phyloP scores from a whole-genome alignment of 2,329 filamentous ascomycete species.

The Epichloe amarillans region DNA sequence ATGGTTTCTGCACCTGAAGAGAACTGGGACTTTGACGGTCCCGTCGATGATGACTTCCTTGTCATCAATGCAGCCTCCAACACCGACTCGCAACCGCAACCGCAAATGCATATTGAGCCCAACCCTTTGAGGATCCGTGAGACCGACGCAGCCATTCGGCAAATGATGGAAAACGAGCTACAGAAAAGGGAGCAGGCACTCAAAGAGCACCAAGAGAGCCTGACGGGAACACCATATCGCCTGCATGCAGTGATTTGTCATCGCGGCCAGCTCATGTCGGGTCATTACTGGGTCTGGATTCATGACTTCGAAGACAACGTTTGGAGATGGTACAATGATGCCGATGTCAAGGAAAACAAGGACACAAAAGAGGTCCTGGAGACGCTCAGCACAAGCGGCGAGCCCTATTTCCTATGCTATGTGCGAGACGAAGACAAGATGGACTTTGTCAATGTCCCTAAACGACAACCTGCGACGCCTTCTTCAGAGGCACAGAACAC shows the following conservation, averaged over 20 bases:
- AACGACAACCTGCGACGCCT: constrained; percentile 17
- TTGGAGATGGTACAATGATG: constrained; percentile 94
- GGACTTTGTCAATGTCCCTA: constrained; percentile 34
- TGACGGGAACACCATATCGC: constrained; percentile 57
- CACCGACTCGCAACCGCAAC: background rate
- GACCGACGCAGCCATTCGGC: constrained; percentile 20
- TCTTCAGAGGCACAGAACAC: constrained; percentile 4
- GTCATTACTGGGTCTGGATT: constrained; percentile 97
- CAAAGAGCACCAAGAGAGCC: constrained; percentile 28
- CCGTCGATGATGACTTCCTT: constrained; percentile 23
- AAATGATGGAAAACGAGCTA: constrained; percentile 33
- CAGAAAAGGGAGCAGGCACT: constrained; percentile 15
- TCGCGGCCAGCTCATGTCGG: constrained; percentile 56
- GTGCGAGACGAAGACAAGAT: constrained; percentile 55
- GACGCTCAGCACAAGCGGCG: constrained; percentile 53
- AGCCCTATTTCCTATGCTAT: constrained; percentile 75
- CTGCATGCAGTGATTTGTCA: constrained; percentile 93
- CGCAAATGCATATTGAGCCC: constrained; percentile 4
- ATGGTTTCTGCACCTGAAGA: constrained; percentile 11
- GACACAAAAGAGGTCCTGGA: constrained; percentile 56
- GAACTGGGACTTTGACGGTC: constrained; percentile 25
- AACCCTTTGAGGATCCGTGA: constrained; percentile 10
- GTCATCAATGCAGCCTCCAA: constrained; percentile 12
- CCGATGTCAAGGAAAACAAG: constrained; percentile 55
- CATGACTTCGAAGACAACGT: constrained; percentile 69